Base-by-base conservation (phyloP, 179 eudicot species). In the Vitellaria paradoxa region DNA sequence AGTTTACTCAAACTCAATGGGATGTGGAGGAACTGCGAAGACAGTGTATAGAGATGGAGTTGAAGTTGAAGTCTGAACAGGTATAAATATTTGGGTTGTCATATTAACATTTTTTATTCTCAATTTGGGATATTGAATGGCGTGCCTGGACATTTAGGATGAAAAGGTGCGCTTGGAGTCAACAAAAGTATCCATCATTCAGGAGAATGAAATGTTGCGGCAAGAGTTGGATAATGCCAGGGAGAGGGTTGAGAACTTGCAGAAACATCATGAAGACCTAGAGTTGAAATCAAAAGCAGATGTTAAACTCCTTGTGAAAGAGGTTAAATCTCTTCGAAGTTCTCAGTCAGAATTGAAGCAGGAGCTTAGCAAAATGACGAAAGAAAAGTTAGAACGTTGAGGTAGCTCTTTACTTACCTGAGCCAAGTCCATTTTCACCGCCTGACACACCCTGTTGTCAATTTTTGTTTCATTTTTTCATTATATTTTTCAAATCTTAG, bases 1-100 rank as follows among this genome's bases (percentile, higher is more conserved):
- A 88, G 79, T 82, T 78, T 79, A 93, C 93, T 72, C 93, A 93
- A 74, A 89, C 84, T 86, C 99, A 93, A 81, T 93, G 93, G 97
- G 97, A 95, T 85, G 79, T 91, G 84, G 99, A 95, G 81, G 99
- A 93, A 83, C 81, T 90, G 68, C 86, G 88, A 75, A 91, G 87
- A 73, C 89, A 83, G 77, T 89, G 88, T 78, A 78, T 91, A 80
- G 99, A 93, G 78, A 77, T 85, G 91, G 97, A 93, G 78, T 55
- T 91, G 81, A 86, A 88, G 50, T 74, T 95, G 69, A 88, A 88
- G 73, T 78, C 82, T 70, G 92, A 91, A 76, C 93, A 90, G 97
- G 99, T 95, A 56, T 68, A 55, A 8, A 61, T n/a, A 68, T 46
- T 74, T 50, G 57, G 37, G 42, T 50, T 75, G 30, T 75, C 26